Evolutionary conservation across 2,329 filamentous ascomycete genomes (phyloP).

Genomic region (Exophiala xenobiotica): DNA sequence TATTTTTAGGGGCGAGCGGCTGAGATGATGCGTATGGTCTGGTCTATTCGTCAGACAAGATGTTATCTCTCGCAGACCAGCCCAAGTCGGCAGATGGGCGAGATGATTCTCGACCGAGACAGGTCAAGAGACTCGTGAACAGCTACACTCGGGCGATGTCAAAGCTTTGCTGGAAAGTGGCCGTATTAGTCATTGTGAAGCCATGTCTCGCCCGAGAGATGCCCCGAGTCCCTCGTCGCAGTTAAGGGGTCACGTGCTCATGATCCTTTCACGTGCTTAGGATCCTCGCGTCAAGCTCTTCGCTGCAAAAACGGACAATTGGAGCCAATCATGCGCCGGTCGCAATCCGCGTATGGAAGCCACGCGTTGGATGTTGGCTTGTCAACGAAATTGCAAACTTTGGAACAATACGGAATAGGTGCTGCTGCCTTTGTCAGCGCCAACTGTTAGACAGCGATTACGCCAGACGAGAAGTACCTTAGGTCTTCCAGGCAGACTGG

Average conservation of each 20-base stretch:
- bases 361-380: not conserved
- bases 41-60: too few relatives aligned
- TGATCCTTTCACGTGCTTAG: too few relatives aligned
- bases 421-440: too few relatives aligned
- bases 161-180: not conserved
- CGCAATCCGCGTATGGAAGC: not conserved
- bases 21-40: too few relatives aligned
- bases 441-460: too few relatives aligned
- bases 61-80: too few relatives aligned
- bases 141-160: not conserved
- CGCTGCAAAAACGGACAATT: not conserved
- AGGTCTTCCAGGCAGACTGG: too few relatives aligned
- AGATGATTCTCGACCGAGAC: not conserved
- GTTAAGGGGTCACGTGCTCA: too few relatives aligned
- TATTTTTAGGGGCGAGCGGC: too few relatives aligned
- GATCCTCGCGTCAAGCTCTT: not conserved
- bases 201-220: not conserved
- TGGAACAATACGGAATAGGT: too few relatives aligned
- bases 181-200: not conserved
- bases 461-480: not conserved
- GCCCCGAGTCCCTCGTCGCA: too few relatives aligned
- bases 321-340: not conserved
- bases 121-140: not conserved
- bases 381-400: constrained; percentile 1
- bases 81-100: not conserved